Evolutionary conservation across 148 eudicot species (phyloP), one percentile per base, ranked within the genome.

Genomic region (Euryodendron excelsum): DNA sequence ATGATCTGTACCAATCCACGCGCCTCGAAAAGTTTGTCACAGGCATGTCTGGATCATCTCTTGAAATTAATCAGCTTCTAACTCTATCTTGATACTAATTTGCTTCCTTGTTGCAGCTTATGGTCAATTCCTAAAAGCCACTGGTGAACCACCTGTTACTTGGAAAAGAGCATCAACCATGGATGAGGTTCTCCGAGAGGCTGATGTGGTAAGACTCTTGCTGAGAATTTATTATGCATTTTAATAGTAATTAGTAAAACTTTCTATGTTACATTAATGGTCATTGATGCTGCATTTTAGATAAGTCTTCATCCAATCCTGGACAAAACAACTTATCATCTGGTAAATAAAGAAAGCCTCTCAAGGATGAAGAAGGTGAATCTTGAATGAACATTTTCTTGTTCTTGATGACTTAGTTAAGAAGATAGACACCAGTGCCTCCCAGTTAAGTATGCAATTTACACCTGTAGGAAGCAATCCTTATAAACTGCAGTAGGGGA

Each of bases 301-400:
- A 92, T 96, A 86, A 96, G 99, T 84, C 89, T 96, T 30, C 99
- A 96, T 80, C 99, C 99, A 17, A 63, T 93, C 53, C 73, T 96
- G 83, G 98, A 96, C 81, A 96, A 96, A 87, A 93, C 99, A 70
- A 93, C 98, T 68, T 96, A 91, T 79, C 99, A 96, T 87, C 95
- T 96, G 53, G 90, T 96, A 70, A 96, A 96, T 82, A 96, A 92
- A 83, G 95, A 93, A 83, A 87, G 90, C 27, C 98, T 96, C 74
- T 86, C 97, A 28, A 86, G 59, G 94, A 96, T 96, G 99, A 96
- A 96, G 84, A 90, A 96, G 98, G 98, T 88, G 80, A 41, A 41
- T 66, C 28, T 37, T 80, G 53, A 31, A 27, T 13, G 28, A 66
- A 39, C 5, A 28, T 6, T 55, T 72, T 56, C 9, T 70, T 56